phyloP scores from a whole-genome alignment of 495 filamentous ascomycete genomes.

The Penicillium bialowiezense region DNA sequence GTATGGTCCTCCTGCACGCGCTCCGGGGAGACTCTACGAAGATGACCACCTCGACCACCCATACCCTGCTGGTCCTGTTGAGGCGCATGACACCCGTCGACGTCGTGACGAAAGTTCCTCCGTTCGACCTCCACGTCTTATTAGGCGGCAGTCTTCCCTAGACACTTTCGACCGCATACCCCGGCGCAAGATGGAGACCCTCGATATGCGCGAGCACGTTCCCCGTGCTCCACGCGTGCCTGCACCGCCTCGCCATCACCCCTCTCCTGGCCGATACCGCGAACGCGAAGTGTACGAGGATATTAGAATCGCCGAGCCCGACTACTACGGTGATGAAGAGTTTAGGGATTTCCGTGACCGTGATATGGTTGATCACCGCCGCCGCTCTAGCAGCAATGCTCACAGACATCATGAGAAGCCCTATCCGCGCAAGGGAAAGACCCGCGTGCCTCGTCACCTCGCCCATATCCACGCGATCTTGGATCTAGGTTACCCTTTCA shows the following conservation, averaged over 20 bases:
- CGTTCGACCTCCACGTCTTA: conserved; percentile 50
- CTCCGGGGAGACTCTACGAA: conserved; percentile 44
- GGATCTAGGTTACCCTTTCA: conserved; percentile 80
- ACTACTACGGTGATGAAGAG: conserved; percentile 66
- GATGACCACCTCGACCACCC: conserved; percentile 48
- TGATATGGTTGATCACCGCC: conserved; percentile 36
- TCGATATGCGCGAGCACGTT: conserved; percentile 42
- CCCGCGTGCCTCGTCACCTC: conserved; percentile 73
- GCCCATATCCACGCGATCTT: conserved; percentile 75
- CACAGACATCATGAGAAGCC: conserved; percentile 43
- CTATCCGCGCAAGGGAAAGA: conserved; percentile 83
- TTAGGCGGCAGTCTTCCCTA: conserved; percentile 65
- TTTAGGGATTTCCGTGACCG: conserved; percentile 59
- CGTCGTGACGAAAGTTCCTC: conserved; percentile 41
- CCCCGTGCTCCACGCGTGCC: conserved; percentile 22
- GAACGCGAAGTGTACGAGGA: conserved; percentile 59
- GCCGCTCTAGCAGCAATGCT: conserved; percentile 44
- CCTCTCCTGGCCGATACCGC: conserved; percentile 40
- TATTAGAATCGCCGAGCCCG: conserved; percentile 65
- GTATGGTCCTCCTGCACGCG: conserved; percentile 53
- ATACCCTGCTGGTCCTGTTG: conserved; percentile 37
- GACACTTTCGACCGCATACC: conserved; percentile 73
- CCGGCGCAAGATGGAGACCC: conserved; percentile 51
- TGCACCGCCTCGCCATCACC: conserved; percentile 28
- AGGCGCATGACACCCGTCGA: conserved; percentile 38